These are phyloP conservation scores for Podaxis rugospora DNA, from an alignment of 768 basidiomycete species.

Conservation along the genomic window DNA sequence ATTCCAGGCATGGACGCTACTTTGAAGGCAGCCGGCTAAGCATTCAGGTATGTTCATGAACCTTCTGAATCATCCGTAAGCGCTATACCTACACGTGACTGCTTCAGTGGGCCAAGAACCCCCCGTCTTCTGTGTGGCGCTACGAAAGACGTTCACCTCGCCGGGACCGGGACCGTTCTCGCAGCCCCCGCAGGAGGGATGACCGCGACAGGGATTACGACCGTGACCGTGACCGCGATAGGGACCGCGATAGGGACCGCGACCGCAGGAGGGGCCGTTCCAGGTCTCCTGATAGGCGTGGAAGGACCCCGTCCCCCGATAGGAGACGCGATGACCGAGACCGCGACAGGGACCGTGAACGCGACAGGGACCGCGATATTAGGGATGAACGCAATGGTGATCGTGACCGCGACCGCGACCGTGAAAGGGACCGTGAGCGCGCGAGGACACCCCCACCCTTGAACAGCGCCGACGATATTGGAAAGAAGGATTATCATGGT, in stretches of 20 bases:
- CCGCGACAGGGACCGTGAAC: slow-evolving; percentile 20
- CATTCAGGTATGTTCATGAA: slow-evolving; percentile 24
- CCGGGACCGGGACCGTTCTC: slow-evolving; percentile 28
- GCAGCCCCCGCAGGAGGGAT: slow-evolving; percentile 22
- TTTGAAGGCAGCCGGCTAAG: slow-evolving; percentile 34
- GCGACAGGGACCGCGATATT: slow-evolving; percentile 11
- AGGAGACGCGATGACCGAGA: slow-evolving; percentile 22
- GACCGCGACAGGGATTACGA: slow-evolving; percentile 22
- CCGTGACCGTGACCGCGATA: slow-evolving; percentile 22
- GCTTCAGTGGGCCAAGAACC: slow-evolving; percentile 34
- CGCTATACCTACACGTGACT: background rate
- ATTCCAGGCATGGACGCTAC: slow-evolving; percentile 30
- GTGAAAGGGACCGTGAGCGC: slow-evolving; percentile 15
- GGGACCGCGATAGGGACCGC: slow-evolving; percentile 20
- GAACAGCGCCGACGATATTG: slow-evolving; percentile 8
- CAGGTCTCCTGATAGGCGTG: slow-evolving; percentile 9
- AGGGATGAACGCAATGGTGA: slow-evolving; percentile 55
- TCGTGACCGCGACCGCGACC: slow-evolving; percentile 24
- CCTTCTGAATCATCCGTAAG: background rate
- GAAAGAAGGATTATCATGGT: slow-evolving; percentile 30
- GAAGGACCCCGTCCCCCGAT: slow-evolving; percentile 21
- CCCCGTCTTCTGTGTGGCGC: slow-evolving; percentile 34
- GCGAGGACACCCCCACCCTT: slow-evolving; percentile 14
- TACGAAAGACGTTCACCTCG: slow-evolving; percentile 28
- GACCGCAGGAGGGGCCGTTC: slow-evolving; percentile 17